These are phyloP conservation scores for Tilletia horrida DNA, from an alignment of 1,284 basidiomycete species.

Conservation along the genomic window DNA sequence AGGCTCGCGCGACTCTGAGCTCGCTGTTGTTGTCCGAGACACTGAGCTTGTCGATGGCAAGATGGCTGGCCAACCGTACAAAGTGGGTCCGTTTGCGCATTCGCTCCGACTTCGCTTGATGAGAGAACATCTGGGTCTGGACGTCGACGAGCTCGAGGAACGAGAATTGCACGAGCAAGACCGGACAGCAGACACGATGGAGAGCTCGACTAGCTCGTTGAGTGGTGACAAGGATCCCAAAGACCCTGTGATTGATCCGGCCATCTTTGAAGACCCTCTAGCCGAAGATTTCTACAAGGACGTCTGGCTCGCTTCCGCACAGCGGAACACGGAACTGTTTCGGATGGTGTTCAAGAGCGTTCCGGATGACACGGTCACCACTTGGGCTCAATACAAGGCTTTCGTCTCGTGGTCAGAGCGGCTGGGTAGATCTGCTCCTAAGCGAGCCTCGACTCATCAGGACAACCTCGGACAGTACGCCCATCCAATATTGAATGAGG, in stretches of 20 bases:
- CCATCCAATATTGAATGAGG: slow-evolving; percentile 6
- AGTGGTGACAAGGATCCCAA: neutral
- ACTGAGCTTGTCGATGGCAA: slow-evolving; percentile 87
- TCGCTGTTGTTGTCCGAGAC: slow-evolving; percentile 87
- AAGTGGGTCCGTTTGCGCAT: slow-evolving; percentile 94
- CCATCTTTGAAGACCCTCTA: slow-evolving; percentile 41
- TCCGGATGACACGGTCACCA: slow-evolving; percentile 51
- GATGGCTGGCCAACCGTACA: slow-evolving; percentile 91
- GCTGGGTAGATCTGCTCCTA: slow-evolving; percentile 26
- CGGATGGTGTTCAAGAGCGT: slow-evolving; percentile 52
- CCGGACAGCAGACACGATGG: neutral
- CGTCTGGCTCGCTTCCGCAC: slow-evolving; percentile 45
- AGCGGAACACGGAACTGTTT: slow-evolving; percentile 52
- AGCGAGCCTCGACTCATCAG: slow-evolving; percentile 5
- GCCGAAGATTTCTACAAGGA: slow-evolving; percentile 43
- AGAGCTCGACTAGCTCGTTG: slow-evolving; percentile 5
- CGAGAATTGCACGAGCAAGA: slow-evolving; percentile 11
- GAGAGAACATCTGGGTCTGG: slow-evolving; percentile 91
- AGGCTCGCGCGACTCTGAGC: slow-evolving; percentile 93
- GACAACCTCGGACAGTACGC: slow-evolving; percentile 16
- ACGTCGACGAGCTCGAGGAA: slow-evolving; percentile 79
- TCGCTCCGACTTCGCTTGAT: slow-evolving; percentile 87
- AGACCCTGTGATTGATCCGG: slow-evolving; percentile 27
- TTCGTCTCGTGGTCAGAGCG: slow-evolving; percentile 42
- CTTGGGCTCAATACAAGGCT: slow-evolving; percentile 52